Conservation (phyloP, 257 asterid genomes). For the Solanum peruvianum region DNA sequence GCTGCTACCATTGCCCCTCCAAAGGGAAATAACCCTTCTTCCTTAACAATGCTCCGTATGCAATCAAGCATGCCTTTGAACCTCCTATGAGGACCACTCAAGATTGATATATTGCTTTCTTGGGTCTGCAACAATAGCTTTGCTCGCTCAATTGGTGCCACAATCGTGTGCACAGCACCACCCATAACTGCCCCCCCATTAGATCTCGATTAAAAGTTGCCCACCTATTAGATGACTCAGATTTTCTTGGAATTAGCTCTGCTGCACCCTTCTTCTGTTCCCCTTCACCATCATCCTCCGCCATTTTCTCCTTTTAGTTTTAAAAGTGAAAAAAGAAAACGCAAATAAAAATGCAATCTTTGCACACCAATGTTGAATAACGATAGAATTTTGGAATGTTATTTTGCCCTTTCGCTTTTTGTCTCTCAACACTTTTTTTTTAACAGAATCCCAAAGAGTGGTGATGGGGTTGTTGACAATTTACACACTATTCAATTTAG, state of each 20-base stretch:
- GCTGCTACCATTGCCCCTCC: slow-evolving; percentile 99
- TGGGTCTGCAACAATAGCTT: slow-evolving; percentile 95
- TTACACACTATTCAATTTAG: no score
- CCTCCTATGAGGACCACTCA: slow-evolving; percentile 61
- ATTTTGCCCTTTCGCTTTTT: neutral
- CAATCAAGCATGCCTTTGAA: slow-evolving; percentile 94
- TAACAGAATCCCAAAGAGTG: neutral
- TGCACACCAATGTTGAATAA: neutral
- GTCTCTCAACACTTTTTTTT: neutral
- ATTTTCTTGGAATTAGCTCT: slow-evolving; percentile 3
- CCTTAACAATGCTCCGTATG: slow-evolving; percentile 61
- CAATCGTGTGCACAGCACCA: slow-evolving; percentile 93
- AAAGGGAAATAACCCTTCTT: slow-evolving; percentile 73
- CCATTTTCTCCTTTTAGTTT: neutral
- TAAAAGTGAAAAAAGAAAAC: neutral
- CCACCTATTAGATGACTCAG: slow-evolving; percentile 13
- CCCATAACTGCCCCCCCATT: slow-evolving; percentile 88
- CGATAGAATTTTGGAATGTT: neutral
- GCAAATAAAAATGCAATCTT: neutral
- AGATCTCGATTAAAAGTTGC: slow-evolving; percentile 70
- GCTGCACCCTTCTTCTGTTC: slow-evolving; percentile 13
- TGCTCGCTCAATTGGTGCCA: slow-evolving; percentile 95
- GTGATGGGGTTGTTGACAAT: neutral
- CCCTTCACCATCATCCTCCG: slow-evolving; percentile 24
- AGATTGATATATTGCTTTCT: slow-evolving; percentile 79